These are phyloP conservation scores for Argentina anserina DNA, from an alignment of 306 rosid species.

Conservation along the genomic window DNA sequence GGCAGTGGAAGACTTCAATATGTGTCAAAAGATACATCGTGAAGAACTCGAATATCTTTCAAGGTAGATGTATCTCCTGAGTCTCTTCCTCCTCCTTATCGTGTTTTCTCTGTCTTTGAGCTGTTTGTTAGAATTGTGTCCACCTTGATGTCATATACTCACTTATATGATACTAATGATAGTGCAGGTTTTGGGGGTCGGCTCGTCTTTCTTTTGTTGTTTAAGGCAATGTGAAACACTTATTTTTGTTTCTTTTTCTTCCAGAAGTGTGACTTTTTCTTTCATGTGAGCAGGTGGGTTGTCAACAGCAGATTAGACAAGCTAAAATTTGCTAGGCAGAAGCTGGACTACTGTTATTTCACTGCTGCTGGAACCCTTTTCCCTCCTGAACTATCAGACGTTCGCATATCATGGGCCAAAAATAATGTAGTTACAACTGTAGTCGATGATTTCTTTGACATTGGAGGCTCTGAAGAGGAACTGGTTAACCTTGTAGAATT, in stretches of 20 bases:
- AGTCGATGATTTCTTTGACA: slow-evolving; percentile 83
- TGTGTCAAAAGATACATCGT: slow-evolving; percentile 51
- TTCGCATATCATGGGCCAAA: slow-evolving; percentile 76
- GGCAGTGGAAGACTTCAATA: slow-evolving; percentile 79
- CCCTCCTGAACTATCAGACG: slow-evolving; percentile 60
- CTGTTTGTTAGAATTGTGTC: not conserved
- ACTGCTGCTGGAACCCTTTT: slow-evolving; percentile 53
- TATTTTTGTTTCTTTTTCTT: not conserved
- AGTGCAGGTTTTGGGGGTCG: not conserved
- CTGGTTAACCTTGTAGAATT: slow-evolving; percentile 59
- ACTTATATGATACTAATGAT: no score
- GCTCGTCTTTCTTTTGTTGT: not conserved
- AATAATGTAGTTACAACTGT: slow-evolving; percentile 63
- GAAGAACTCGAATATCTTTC: slow-evolving; percentile 56
- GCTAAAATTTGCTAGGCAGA: slow-evolving; percentile 76
- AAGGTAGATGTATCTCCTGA: slow-evolving; percentile 41
- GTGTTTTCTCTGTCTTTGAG: not conserved
- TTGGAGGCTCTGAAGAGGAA: slow-evolving; percentile 69
- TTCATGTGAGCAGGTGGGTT: slow-evolving; percentile 58
- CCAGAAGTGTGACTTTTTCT: not conserved
- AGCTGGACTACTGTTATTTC: slow-evolving; percentile 63
- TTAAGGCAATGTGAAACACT: not conserved
- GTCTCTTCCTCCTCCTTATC: not conserved
- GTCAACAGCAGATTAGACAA: slow-evolving; percentile 56
- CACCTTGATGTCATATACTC: not conserved